Evolutionary conservation across 352 stramenopile species (phyloP).

Genomic region (Globisporangium irregulare): DNA sequence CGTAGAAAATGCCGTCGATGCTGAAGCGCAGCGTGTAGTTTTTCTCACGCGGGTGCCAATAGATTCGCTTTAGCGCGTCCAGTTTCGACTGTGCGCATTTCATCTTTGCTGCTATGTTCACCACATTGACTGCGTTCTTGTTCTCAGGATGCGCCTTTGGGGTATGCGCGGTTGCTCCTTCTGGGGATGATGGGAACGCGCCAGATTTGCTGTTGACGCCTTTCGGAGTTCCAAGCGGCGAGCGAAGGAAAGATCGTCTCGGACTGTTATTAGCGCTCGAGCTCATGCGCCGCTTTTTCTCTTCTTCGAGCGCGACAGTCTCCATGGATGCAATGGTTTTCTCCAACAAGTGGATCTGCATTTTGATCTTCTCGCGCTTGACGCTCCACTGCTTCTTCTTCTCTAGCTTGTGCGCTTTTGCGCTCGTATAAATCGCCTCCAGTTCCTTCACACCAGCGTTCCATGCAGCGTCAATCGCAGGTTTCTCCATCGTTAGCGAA

Average conservation of each 20-base stretch:
- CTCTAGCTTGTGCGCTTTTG: constrained; percentile 39
- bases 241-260: constrained; percentile 16
- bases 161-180: neutral
- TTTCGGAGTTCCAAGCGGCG: constrained; percentile 13
- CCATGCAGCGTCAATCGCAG: constrained; percentile 49
- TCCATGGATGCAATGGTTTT: constrained; percentile 72
- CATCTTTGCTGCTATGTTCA: constrained; percentile 56
- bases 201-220: neutral
- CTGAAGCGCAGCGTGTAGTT: constrained; percentile 75
- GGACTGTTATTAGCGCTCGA: constrained; percentile 28
- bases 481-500: constrained; percentile 50
- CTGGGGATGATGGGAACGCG: constrained; percentile 11
- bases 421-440: constrained; percentile 42
- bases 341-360: constrained; percentile 68
- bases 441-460: constrained; percentile 41
- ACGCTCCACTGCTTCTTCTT: constrained; percentile 50
- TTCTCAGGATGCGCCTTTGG: constrained; percentile 11
- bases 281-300: constrained; percentile 40
- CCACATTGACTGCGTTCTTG: constrained; percentile 38
- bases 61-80: constrained; percentile 60
- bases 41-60: constrained; percentile 72
- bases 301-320: constrained; percentile 43
- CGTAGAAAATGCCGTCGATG: constrained; percentile 79
- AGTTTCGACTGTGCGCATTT: constrained; percentile 68
- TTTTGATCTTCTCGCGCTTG: constrained; percentile 64